Conservation (phyloP, 192 early-diverging fungal species). For the Coemansia sp. region DNA sequence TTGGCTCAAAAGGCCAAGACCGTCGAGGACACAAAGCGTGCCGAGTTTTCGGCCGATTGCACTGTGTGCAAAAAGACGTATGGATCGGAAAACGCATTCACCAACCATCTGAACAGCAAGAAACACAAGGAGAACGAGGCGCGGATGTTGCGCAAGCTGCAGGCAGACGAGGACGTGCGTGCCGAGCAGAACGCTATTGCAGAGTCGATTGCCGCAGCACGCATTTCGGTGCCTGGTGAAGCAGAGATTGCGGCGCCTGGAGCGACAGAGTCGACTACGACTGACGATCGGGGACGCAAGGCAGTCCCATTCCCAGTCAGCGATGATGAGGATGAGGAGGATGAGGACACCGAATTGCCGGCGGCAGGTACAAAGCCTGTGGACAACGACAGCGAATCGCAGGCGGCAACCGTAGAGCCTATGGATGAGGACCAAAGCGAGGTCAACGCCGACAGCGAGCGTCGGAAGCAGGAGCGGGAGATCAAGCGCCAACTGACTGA, state of each 20-base stretch:
- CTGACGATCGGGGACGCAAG: slow-evolving; percentile 29
- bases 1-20: slow-evolving; percentile 62
- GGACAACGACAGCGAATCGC: slow-evolving; percentile 13
- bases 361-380: background rate
- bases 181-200: slow-evolving; percentile 46
- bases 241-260: background rate
- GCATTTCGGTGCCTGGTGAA: background rate
- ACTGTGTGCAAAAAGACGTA: slow-evolving; percentile 66
- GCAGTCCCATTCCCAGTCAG: slow-evolving; percentile 44
- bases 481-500: slow-evolving; percentile 45
- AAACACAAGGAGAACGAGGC: slow-evolving; percentile 87
- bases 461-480: slow-evolving; percentile 40
- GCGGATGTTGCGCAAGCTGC: slow-evolving; percentile 49
- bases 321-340: slow-evolving; percentile 46
- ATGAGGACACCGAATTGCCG: slow-evolving; percentile 20
- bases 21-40: slow-evolving; percentile 44
- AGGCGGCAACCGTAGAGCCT: background rate
- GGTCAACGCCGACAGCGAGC: slow-evolving; percentile 19
- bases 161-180: slow-evolving; percentile 36
- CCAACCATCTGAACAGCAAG: slow-evolving; percentile 89
- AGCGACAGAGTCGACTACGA: background rate
- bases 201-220: slow-evolving; percentile 31
- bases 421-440: slow-evolving; percentile 4
- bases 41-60: slow-evolving; percentile 50
- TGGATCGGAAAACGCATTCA: slow-evolving; percentile 78